phyloP scores from a whole-genome alignment of 306 rosid species.

The Oxytropis ochrocephala region DNA sequence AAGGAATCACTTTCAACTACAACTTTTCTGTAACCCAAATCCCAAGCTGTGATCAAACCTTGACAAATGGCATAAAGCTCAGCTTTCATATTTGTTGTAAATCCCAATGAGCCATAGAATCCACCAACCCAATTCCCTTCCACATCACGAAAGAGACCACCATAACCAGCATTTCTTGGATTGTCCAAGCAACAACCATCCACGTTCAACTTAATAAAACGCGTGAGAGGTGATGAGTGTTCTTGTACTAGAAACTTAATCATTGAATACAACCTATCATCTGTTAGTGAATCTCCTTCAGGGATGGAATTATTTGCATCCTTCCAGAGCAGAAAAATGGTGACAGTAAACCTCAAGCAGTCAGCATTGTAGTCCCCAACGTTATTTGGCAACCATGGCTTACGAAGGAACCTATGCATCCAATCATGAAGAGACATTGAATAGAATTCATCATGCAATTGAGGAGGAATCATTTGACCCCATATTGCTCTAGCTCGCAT shows the following conservation, averaged over 20 bases:
- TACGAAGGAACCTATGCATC: conserved; percentile 21
- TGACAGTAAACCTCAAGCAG: conserved; percentile 16
- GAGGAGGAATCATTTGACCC: conserved; percentile 2
- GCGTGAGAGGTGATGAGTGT: background rate
- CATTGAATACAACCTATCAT: conserved; percentile 2
- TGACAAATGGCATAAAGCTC: conserved; percentile 16
- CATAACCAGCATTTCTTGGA: conserved; percentile 6
- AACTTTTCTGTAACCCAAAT: conserved; percentile 13
- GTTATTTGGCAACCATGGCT: background rate
- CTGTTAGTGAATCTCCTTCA: background rate
- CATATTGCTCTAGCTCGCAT: background rate
- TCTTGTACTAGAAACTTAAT: conserved; percentile 18
- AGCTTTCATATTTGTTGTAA: background rate
- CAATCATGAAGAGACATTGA: conserved; percentile 18
- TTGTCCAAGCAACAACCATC: conserved; percentile 2
- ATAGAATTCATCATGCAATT: background rate
- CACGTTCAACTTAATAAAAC: conserved; percentile 6
- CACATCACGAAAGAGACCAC: conserved; percentile 11
- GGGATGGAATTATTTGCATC: background rate
- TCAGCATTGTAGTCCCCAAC: background rate
- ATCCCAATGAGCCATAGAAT: conserved; percentile 3
- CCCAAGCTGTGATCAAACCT: conserved; percentile 19
- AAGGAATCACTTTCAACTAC: background rate
- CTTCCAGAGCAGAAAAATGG: conserved; percentile 11
- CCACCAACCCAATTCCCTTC: conserved; percentile 12